Evolutionary conservation across 306 rosid species (phyloP).

Genomic region (Geum urbanum): DNA sequence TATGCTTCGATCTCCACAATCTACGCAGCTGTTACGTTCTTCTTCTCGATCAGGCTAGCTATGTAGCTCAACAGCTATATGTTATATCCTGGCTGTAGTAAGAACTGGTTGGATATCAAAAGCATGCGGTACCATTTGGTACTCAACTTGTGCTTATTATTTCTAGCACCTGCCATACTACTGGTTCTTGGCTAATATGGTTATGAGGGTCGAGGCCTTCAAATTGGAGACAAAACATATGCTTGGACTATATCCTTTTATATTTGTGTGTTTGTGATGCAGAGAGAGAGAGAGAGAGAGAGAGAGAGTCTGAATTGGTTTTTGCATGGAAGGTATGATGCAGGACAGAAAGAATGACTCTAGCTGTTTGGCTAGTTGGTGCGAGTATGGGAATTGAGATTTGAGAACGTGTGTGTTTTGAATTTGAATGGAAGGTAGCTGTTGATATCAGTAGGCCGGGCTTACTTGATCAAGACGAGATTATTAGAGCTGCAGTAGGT

Average conservation of each 20-base stretch:
- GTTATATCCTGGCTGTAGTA: neutral
- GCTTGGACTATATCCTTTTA: neutral
- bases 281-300: neutral
- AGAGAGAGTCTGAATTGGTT: neutral
- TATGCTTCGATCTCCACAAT: neutral
- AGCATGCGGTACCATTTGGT: neutral
- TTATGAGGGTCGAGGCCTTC: neutral
- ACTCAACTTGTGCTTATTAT: neutral
- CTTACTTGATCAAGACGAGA: neutral
- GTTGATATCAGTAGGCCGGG: neutral
- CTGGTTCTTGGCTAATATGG: neutral
- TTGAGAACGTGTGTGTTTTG: constrained; percentile 3
- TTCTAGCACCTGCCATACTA: neutral
- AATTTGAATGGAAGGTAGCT: constrained; percentile 19
- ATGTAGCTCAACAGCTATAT: neutral
- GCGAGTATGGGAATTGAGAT: neutral
- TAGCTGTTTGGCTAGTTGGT: constrained; percentile 13
- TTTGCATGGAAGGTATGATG: neutral
- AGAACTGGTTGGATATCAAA: neutral
- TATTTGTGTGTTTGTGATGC: neutral
- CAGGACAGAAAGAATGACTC: neutral
- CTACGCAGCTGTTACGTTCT: neutral
- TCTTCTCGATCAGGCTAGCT: neutral
- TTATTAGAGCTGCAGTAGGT: too few species aligned
- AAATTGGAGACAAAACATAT: neutral